Evolutionary conservation across 352 stramenopile genomes (phyloP).

Genomic region (Phytophthora cactorum): DNA sequence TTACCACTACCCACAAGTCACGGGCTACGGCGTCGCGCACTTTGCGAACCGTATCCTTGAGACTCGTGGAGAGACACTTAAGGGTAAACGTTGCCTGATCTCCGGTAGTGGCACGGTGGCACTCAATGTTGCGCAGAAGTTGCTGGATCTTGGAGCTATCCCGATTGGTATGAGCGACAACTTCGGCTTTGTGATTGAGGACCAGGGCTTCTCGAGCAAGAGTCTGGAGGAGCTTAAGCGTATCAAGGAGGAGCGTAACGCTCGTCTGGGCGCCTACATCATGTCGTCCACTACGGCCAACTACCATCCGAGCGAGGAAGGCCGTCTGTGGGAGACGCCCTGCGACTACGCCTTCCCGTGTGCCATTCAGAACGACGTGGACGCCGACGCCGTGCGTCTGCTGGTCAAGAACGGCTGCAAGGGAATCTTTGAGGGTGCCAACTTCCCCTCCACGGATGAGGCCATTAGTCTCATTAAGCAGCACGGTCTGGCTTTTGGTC

Average conservation of each 20-base stretch:
- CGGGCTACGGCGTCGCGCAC: slow-evolving; percentile 93
- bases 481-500: slow-evolving; percentile 81
- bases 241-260: slow-evolving; percentile 85
- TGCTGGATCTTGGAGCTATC: slow-evolving; percentile 96
- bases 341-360: slow-evolving; percentile 98
- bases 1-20: slow-evolving; percentile 92
- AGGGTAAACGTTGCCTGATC: slow-evolving; percentile 97
- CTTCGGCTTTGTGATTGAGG: slow-evolving; percentile 96
- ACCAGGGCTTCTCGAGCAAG: slow-evolving; percentile 83
- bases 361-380: slow-evolving; percentile 95
- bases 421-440: slow-evolving; percentile 88
- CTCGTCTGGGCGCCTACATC: slow-evolving; percentile 85
- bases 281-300: slow-evolving; percentile 88
- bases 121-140: slow-evolving; percentile 94
- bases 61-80: slow-evolving; percentile 91
- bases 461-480: slow-evolving; percentile 86
- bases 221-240: slow-evolving; percentile 77
- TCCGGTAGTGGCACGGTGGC: slow-evolving; percentile 95
- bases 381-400: slow-evolving; percentile 69
- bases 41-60: slow-evolving; percentile 96
- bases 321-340: slow-evolving; percentile 87
- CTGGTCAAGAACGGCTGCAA: slow-evolving; percentile 91
- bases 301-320: slow-evolving; percentile 85
- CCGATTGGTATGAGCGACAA: slow-evolving; percentile 96
- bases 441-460: slow-evolving; percentile 83